Percentiles rank a stretch among this genome's conserved stretches.
Evolutionary conservation across 345 rosid species (phyloP).

Genomic region (Gossypium thurberi): DNA sequence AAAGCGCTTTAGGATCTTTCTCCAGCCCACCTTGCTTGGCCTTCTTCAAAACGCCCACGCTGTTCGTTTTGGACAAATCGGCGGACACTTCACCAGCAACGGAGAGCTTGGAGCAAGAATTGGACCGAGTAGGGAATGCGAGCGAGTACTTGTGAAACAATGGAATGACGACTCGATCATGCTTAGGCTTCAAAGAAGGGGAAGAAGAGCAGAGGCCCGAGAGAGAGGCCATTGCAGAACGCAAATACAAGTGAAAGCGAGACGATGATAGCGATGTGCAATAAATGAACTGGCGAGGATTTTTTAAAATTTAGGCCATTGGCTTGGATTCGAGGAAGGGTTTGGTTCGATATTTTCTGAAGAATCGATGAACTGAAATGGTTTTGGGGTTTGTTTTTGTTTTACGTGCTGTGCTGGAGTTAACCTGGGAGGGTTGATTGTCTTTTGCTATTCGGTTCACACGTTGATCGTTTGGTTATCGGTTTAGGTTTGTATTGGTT

Average conservation of each 20-base stretch:
- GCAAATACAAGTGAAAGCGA: slow-evolving; percentile 16
- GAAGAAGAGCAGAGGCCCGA: slow-evolving; percentile 31
- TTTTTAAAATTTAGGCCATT: not conserved
- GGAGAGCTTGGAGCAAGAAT: slow-evolving; percentile 30
- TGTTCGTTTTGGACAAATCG: slow-evolving; percentile 24
- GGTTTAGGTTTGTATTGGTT: not conserved
- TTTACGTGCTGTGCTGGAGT: not conserved
- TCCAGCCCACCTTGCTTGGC: slow-evolving; percentile 43
- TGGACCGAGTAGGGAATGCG: slow-evolving; percentile 32
- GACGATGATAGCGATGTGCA: slow-evolving; percentile 14
- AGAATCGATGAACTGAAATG: not conserved
- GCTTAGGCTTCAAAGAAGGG: slow-evolving; percentile 21
- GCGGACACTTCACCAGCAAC: slow-evolving; percentile 54
- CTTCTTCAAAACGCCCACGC: not conserved
- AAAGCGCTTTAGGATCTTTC: slow-evolving; percentile 57
- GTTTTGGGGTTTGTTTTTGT: not conserved
- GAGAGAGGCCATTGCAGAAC: slow-evolving; percentile 49
- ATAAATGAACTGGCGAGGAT: not conserved
- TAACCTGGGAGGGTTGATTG: not conserved
- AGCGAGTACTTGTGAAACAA: slow-evolving; percentile 27
- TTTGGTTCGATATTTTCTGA: not conserved
- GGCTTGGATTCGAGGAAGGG: not conserved
- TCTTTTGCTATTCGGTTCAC: slow-evolving; percentile 9
- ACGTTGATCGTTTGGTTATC: slow-evolving; percentile 16
- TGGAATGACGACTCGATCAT: slow-evolving; percentile 17